Base-by-base conservation (phyloP, 306 rosid genomes). In the Acacia acuminata region DNA sequence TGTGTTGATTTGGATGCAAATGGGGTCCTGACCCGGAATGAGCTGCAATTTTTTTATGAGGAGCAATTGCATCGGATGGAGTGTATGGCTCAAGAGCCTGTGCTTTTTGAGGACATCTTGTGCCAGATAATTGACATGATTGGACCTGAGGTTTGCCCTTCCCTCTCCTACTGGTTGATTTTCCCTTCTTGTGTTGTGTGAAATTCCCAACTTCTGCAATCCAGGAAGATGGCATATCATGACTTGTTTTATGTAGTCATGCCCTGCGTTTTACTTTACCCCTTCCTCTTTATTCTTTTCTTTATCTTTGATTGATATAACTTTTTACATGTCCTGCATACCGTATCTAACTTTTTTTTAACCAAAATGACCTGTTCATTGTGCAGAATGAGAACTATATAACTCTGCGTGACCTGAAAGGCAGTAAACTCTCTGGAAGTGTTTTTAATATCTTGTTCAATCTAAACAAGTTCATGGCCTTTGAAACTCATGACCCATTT, bases 61-160 rank as follows among this genome's bases (percentile, higher is more conserved):
- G 99, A 96, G 90, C 99, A 96, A 82, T 88, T 96, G 90, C 99
- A 96, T 82, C 92, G 98, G 81, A 94, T 96, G 99, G 99, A 96
- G 82, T 96, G 99, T 91, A 94, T 96, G 99, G 99, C 99, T 77
- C 99, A 96, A 79, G 99, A 96, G 81, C 99, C 98, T 71, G 99
- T 96, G 79, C 97, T 96, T 72, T 96, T 96, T 84, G 99, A 96
- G 91, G 99, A 96, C 89, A 94, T 96, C 78, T 86, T 96, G 82
- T 96, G 99, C 87, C 99, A 96, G 85, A 91, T 94, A 77, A 91
- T 96, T 84, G 99, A 96, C 88, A 96, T 96, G 99, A 86, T 96
- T 88, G 88, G 86, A 87, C 92, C 98, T 58, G 93, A 96, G 99
- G 99, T 96, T 84, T 68, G 85, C 80, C 69, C 88, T 86, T 34